Base-by-base conservation (phyloP, 192 early-diverging fungal genomes). In the Rhizophagus prolifer region DNA sequence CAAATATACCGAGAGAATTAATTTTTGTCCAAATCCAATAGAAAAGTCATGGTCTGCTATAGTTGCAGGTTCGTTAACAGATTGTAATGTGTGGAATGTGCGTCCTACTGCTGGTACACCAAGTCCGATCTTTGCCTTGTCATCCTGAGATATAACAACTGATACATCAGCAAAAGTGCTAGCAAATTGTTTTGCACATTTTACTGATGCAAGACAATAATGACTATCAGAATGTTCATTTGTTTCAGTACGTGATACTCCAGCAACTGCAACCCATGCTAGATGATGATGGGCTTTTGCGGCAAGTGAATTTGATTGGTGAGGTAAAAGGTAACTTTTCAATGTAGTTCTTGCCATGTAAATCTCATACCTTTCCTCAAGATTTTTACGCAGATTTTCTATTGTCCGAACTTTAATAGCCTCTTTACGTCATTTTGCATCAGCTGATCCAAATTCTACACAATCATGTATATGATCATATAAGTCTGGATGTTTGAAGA, bases 41-140 rank as follows among this genome's bases (percentile, higher is more conserved):
- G 62, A 25, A 64, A 64, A 64, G 26, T 64, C n/a, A 64, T 64
- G n/a, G 23, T 64, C 62, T 23, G 23, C 13, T 64, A 64, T 23
- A 25, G 2, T 2, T n/a, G 23, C n/a, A 25, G 62, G 62, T 9
- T 64, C 9, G 26, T 12, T 23, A 64, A 64, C 4, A 25, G 30
- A 64, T 30, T 64, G 23, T 23, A 64, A 23, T n/a, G 30, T 23
- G 1, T 25, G 4, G 26, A 64, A 64, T 12, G 30, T 64, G 19
- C 9, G 19, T n/a, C 62, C 30, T 64, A 64, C 30, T 1, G 9
- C 30, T 4, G n/a, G 62, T 64, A 64, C 30, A n/a, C 4, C 62
- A 64, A 30, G 30, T 25, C 30, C 62, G 12, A 64, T 30, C 26
- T 64, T 64, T 3, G n/a, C 9, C 26, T 64, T 64, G 23, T 64